phyloP scores from a whole-genome alignment of 805 yeast genomes.

The Candida glaebosa region DNA sequence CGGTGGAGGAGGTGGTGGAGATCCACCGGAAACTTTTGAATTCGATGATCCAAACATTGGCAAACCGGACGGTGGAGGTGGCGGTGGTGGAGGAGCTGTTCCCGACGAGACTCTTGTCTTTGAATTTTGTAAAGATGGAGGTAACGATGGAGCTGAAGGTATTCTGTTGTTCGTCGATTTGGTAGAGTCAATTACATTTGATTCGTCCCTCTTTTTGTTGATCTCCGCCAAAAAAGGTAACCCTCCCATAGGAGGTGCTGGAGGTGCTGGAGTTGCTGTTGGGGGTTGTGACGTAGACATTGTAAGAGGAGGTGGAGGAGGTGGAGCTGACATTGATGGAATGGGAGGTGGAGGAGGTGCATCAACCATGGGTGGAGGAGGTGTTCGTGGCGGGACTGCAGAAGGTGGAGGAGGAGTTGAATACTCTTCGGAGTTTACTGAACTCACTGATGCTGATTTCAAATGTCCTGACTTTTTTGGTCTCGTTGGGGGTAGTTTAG shows the following conservation, averaged over 20 bases:
- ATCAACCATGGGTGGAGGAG: constrained; percentile 13
- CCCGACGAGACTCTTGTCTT: not conserved
- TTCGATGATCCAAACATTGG: constrained; percentile 2
- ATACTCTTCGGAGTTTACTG: constrained; percentile 15
- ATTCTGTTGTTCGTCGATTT: constrained; percentile 17
- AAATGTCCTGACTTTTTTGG: constrained; percentile 38
- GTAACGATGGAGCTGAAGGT: constrained; percentile 21
- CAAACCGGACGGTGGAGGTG: constrained; percentile 7
- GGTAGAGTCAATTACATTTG: constrained; percentile 43
- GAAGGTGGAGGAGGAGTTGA: constrained; percentile 7
- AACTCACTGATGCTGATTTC: constrained; percentile 19
- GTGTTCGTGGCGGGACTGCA: constrained; percentile 14
- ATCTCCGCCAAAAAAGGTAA: constrained; percentile 60
- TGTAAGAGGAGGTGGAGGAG: constrained; percentile 6
- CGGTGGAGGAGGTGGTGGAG: constrained; percentile 7
- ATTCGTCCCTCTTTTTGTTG: constrained; percentile 51
- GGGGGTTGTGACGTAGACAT: constrained; percentile 9
- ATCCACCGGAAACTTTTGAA: constrained; percentile 4
- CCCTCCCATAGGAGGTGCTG: constrained; percentile 31
- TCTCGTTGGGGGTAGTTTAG: constrained; percentile 38
- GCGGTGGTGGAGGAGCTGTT: constrained; percentile 15
- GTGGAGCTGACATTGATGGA: constrained; percentile 10
- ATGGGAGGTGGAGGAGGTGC: constrained; percentile 14
- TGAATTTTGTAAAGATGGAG: constrained; percentile 10
- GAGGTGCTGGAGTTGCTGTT: constrained; percentile 12